Base-by-base conservation (phyloP, 495 filamentous ascomycete species). In the Penicillium egyptiacum region DNA sequence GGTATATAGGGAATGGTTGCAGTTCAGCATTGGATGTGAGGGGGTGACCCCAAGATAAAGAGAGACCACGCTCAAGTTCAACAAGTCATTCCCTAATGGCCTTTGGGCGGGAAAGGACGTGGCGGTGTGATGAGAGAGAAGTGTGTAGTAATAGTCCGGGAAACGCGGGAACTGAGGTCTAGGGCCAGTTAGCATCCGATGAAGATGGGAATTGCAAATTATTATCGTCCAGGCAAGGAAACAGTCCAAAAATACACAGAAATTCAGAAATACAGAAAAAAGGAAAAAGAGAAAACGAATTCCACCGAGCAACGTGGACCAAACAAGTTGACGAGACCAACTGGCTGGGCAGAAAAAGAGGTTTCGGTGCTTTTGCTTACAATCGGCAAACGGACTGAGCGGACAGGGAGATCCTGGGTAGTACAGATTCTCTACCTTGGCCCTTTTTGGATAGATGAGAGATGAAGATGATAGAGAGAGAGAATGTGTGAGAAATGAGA, bases 361-460 rank as follows among this genome's bases (percentile, higher is more conserved):
- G 26, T 16, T 5, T 44, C 30, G 30, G 35, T 47, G 5, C 16
- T 46, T 46, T 46, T 53, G 43, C 56, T 63, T 43, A 55, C 50
- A 56, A 64, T 66, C 63, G 47, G 56, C 60, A 69, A 69, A 66
- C 60, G 66, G 63, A 53, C 65, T 43, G 37, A 25, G 35, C 17
- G 35, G 43, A 56, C 63, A 66, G 54, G 63, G 63, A 51, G 51
- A 63, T 68, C 62, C 62, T 60, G 39, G 62, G 43, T 56, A 30
- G 33, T 26, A 39, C 16, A 30, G 20, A 49, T 22, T 10, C 8
- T 17, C 6, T 33, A 14, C 10, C 30, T 33, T 33, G 10, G 30
- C 28, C 28, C 28, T 30, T 30, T 30, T 30, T 3, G 3, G 2
- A 14, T 33, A 10, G 10, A 10, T 10, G 28, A 4, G 28, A 33